These are phyloP conservation scores for Cytospora piceicola DNA, from an alignment of 2,329 filamentous ascomycete species.

Conservation along the genomic window DNA sequence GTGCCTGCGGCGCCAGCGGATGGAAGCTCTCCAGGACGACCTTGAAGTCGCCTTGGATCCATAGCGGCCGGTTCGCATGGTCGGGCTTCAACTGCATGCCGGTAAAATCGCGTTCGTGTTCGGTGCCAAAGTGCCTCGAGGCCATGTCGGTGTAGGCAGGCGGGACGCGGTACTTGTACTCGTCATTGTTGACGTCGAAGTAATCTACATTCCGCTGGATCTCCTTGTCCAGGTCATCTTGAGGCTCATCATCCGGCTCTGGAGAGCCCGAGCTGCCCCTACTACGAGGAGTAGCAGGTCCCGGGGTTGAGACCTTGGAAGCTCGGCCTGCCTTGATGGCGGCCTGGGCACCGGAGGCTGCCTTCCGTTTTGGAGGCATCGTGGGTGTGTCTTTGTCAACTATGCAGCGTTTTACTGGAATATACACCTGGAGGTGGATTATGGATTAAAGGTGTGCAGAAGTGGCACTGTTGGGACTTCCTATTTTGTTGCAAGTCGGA, in stretches of 20 bases:
- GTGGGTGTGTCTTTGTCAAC: constrained; percentile 24
- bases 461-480: background rate
- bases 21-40: constrained; percentile 94
- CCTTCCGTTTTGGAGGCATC: constrained; percentile 77
- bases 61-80: constrained; percentile 86
- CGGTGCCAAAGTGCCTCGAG: constrained; percentile 39
- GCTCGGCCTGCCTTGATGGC: constrained; percentile 59
- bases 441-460: background rate
- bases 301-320: constrained; percentile 63
- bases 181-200: constrained; percentile 59
- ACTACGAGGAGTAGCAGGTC: constrained; percentile 63
- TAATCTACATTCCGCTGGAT: constrained; percentile 63
- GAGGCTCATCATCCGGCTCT: constrained; percentile 48
- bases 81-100: constrained; percentile 83
- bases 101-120: constrained; percentile 75
- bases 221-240: constrained; percentile 57
- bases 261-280: constrained; percentile 39
- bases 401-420: background rate
- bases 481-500: constrained; percentile 2
- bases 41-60: constrained; percentile 72
- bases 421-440: background rate
- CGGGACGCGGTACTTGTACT: constrained; percentile 35
- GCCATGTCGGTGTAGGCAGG: constrained; percentile 36
- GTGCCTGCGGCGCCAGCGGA: constrained; percentile 79
- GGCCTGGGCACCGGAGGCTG: constrained; percentile 51